Evolutionary conservation across 768 basidiomycete genomes (phyloP).

Genomic region (Trametes sanguinea): DNA sequence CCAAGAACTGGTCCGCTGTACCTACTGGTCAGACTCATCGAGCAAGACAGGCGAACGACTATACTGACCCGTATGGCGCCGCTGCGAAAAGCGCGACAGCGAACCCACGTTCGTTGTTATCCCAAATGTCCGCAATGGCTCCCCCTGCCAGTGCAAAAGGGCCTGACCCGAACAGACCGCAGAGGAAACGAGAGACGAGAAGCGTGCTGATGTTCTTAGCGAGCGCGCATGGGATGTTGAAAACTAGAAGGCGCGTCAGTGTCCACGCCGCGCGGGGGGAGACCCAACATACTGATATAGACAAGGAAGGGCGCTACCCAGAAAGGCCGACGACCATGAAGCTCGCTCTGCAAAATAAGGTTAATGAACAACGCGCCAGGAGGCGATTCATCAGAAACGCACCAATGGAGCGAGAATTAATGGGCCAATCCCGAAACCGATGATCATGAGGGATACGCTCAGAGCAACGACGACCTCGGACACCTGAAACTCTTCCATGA

Average conservation of each 20-base stretch:
- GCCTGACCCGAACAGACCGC: constrained; percentile 41
- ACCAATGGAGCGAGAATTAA: constrained; percentile 34
- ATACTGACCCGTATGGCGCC: constrained; percentile 37
- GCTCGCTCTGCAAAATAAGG: constrained; percentile 34
- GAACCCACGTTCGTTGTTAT: constrained; percentile 40
- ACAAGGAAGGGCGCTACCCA: constrained; percentile 42
- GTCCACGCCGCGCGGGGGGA: not conserved
- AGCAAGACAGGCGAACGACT: no score
- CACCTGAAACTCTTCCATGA: constrained; percentile 35
- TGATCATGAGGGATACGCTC: constrained; percentile 40
- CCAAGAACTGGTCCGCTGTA: constrained; percentile 46
- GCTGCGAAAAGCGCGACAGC: constrained; percentile 45
- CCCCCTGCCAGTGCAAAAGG: constrained; percentile 41
- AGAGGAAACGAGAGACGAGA: constrained; percentile 43
- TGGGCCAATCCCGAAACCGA: constrained; percentile 38
- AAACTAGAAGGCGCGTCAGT: constrained; percentile 21
- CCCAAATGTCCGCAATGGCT: constrained; percentile 39
- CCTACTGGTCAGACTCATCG: not conserved
- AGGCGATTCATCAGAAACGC: constrained; percentile 20
- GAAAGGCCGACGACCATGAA: constrained; percentile 40
- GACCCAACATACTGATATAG: constrained; percentile 32
- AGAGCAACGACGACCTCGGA: constrained; percentile 37
- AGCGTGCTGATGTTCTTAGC: constrained; percentile 42
- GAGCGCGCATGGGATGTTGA: constrained; percentile 44
- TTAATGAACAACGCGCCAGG: not conserved